Evolutionary conservation across 75 land plant genomes (phyloP).

Genomic region (Azolla pinnata): DNA sequence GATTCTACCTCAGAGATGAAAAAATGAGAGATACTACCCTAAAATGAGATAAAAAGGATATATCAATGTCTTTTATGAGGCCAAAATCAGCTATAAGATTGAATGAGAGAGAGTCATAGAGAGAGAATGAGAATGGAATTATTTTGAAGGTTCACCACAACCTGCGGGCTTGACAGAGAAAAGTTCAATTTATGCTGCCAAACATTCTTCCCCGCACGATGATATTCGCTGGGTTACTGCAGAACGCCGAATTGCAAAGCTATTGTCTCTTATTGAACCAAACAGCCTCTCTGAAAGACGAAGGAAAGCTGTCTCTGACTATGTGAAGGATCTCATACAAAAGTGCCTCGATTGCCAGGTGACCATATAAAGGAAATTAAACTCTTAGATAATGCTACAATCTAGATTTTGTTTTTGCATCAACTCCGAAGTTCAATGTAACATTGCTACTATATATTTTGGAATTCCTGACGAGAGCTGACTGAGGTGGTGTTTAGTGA

Average conservation of each 20-base stretch:
- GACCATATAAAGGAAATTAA: too few relatives aligned
- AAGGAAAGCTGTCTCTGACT: constrained; percentile 68
- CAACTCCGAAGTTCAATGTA: background rate
- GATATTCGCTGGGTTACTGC: constrained; percentile 64
- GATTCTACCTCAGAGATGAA: too few relatives aligned
- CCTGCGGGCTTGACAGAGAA: too few relatives aligned
- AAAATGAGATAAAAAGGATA: too few relatives aligned
- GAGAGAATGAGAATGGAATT: too few relatives aligned
- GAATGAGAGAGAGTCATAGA: too few relatives aligned
- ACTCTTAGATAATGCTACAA: background rate
- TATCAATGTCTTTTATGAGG: too few relatives aligned
- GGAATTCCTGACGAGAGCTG: background rate
- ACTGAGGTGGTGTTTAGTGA: background rate
- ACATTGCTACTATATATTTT: background rate
- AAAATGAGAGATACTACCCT: too few relatives aligned
- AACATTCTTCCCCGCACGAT: too few relatives aligned
- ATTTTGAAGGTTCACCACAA: too few relatives aligned
- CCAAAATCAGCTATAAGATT: too few relatives aligned
- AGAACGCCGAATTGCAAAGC: constrained; percentile 62
- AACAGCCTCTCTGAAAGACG: constrained; percentile 59
- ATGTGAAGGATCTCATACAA: constrained; percentile 58
- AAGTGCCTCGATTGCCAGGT: constrained; percentile 81
- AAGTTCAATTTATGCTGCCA: too few relatives aligned
- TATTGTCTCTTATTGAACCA: constrained; percentile 75
- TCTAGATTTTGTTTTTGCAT: background rate